phyloP scores from a whole-genome alignment of 2,329 filamentous ascomycete genomes.

The Pyrenophora graminea region DNA sequence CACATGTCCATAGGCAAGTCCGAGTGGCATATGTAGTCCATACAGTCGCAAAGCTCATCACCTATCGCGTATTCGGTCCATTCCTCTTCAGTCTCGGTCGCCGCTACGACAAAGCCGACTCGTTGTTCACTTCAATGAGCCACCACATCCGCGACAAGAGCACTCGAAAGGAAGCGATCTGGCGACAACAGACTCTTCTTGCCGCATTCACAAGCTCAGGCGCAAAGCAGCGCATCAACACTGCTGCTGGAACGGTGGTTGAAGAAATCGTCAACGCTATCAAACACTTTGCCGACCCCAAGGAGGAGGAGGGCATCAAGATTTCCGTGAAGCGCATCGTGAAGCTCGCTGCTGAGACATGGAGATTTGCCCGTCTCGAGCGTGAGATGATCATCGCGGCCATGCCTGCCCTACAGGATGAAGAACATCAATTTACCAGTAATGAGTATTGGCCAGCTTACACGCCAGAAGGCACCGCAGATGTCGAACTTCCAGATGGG shows the following conservation, averaged over 20 bases:
- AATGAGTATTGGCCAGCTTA: constrained; percentile 44
- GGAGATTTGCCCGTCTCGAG: constrained; percentile 62
- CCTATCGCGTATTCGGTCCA: constrained; percentile 60
- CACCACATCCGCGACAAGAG: constrained; percentile 62
- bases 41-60: constrained; percentile 61
- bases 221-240: constrained; percentile 61
- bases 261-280: constrained; percentile 61
- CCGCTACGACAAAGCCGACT: constrained; percentile 60
- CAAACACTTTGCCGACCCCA: constrained; percentile 58
- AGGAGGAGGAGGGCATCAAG: constrained; percentile 56
- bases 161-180: constrained; percentile 60
- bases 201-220: constrained; percentile 61
- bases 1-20: constrained; percentile 47
- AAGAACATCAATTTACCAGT: constrained; percentile 39
- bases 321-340: constrained; percentile 59
- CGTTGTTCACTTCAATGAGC: constrained; percentile 59
- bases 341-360: constrained; percentile 62
- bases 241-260: constrained; percentile 59
- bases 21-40: constrained; percentile 60
- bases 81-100: constrained; percentile 62
- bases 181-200: constrained; percentile 62
- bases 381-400: constrained; percentile 59
- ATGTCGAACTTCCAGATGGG: constrained; percentile 29
- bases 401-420: constrained; percentile 49
- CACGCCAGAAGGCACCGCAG: constrained; percentile 38